phyloP scores from a whole-genome alignment of 2,329 filamentous ascomycete species.

The Colletotrichum echinochloae region DNA sequence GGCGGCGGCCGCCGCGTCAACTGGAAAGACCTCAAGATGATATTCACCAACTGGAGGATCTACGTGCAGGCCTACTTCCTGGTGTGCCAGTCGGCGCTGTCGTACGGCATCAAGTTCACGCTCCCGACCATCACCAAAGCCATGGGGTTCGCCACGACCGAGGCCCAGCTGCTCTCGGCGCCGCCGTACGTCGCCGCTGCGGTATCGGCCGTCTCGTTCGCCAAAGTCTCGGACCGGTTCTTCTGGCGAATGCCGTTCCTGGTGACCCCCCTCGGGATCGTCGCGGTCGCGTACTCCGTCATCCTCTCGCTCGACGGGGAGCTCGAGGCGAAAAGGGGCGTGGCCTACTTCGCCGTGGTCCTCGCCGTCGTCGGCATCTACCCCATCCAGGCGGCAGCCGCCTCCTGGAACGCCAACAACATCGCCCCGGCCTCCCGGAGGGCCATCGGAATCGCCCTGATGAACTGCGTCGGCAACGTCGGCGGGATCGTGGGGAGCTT shows the following conservation, averaged over 20 bases:
- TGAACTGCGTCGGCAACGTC: conserved; percentile 48
- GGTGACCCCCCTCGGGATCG: conserved; percentile 34
- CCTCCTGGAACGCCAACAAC: conserved; percentile 44
- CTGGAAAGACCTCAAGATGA: conserved; percentile 47
- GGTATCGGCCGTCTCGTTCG: conserved; percentile 70
- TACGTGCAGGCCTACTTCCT: conserved; percentile 51
- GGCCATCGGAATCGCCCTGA: conserved; percentile 47
- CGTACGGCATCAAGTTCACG: conserved; percentile 52
- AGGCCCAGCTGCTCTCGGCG: conserved; percentile 47
- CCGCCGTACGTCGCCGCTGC: conserved; percentile 45
- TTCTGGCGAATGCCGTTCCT: conserved; percentile 66
- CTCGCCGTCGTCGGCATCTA: conserved; percentile 40
- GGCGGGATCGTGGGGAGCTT: conserved; percentile 48
- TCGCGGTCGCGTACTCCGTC: conserved; percentile 36
- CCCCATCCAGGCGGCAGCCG: conserved; percentile 37
- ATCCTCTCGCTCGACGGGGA: conserved; percentile 35
- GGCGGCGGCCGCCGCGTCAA: conserved; percentile 44
- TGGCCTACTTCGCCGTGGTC: conserved; percentile 40
- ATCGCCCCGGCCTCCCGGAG: conserved; percentile 44
- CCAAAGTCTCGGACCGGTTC: conserved; percentile 75
- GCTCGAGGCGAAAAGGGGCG: conserved; percentile 24
- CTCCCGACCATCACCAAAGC: conserved; percentile 52
- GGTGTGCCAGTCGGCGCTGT: conserved; percentile 48
- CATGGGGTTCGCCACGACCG: conserved; percentile 50
- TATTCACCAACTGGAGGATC: conserved; percentile 49